Evolutionary conservation across 192 early-diverging fungal species (phyloP).

Genomic region (Mortierella alpina): DNA sequence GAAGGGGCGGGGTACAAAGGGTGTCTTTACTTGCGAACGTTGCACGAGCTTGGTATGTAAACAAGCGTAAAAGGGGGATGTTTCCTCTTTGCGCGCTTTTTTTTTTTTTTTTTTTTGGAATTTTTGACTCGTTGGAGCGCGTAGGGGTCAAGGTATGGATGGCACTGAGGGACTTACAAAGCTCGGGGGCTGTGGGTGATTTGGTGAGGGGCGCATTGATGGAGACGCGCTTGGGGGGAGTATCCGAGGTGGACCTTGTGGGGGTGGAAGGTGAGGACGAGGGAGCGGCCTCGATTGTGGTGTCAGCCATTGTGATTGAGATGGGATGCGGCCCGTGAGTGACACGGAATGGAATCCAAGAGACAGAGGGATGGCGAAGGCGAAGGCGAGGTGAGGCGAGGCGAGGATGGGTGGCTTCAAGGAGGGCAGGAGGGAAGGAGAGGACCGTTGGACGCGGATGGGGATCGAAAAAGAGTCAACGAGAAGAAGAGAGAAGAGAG

Average conservation of each 20-base stretch:
- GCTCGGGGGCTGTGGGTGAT: slow-evolving; percentile 1
- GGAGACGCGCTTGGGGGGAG: slow-evolving; percentile 19
- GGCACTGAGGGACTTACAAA: slow-evolving; percentile 16
- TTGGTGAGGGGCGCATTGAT: slow-evolving; percentile 16
- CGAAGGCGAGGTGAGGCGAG: background rate
- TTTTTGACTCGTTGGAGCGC: too few relatives aligned
- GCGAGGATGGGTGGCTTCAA: too few relatives aligned
- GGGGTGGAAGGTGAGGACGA: background rate
- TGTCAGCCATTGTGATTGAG: background rate
- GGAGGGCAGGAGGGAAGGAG: background rate
- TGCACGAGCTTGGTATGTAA: too few relatives aligned
- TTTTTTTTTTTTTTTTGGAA: too few relatives aligned
- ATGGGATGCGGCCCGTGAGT: background rate
- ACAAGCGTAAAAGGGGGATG: too few relatives aligned
- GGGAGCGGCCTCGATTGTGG: background rate
- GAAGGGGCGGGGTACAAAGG: too few relatives aligned
- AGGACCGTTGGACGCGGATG: background rate
- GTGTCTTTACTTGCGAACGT: too few relatives aligned
- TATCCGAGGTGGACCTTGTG: background rate
- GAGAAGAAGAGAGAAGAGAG: background rate
- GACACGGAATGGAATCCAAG: background rate
- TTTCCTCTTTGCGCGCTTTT: too few relatives aligned
- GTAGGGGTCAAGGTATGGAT: background rate
- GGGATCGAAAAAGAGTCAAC: background rate
- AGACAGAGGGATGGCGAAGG: background rate